Conservation (phyloP, 495 filamentous ascomycete genomes). For the Entonaema liquescens region DNA sequence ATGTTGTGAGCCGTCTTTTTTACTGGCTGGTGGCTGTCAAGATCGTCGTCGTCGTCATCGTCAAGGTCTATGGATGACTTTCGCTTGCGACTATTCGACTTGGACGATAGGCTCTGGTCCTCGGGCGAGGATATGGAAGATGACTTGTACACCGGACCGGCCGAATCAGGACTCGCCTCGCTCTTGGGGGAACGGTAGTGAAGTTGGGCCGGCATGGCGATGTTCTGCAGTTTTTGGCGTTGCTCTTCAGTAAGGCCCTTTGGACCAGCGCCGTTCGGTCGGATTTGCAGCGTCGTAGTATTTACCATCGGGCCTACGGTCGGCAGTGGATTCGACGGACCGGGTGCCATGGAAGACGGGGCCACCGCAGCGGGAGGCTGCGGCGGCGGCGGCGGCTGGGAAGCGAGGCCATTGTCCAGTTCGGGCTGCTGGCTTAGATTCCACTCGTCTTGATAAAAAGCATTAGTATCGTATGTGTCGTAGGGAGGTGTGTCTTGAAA, state of each 20-base stretch:
- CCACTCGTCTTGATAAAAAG: constrained; percentile 47
- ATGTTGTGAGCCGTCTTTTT: constrained; percentile 98
- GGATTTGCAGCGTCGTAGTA: constrained; percentile 27
- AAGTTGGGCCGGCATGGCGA: constrained; percentile 65
- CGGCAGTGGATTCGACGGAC: constrained; percentile 25
- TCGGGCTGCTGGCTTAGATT: constrained; percentile 41
- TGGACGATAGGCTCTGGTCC: constrained; percentile 52
- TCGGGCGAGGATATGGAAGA: constrained; percentile 58
- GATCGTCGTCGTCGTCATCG: constrained; percentile 58
- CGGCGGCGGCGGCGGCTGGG: constrained; percentile 25
- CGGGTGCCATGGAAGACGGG: constrained; percentile 31
- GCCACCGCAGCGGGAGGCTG: constrained; percentile 26
- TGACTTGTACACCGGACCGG: constrained; percentile 51
- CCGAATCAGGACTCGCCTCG: constrained; percentile 58
- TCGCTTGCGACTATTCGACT: constrained; percentile 64
- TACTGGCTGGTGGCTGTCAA: constrained; percentile 73
- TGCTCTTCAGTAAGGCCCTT: constrained; percentile 56
- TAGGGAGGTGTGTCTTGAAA: constrained; percentile 58
- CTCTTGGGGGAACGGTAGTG: constrained; percentile 64
- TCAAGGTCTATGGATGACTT: constrained; percentile 67
- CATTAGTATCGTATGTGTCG: constrained; percentile 48
- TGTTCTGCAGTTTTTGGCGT: constrained; percentile 61
- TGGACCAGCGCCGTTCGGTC: constrained; percentile 24
- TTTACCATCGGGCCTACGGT: constrained; percentile 26
- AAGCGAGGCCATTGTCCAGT: constrained; percentile 37